phyloP scores from a whole-genome alignment of 345 rosid genomes.

The Citrus mangshanensis region DNA sequence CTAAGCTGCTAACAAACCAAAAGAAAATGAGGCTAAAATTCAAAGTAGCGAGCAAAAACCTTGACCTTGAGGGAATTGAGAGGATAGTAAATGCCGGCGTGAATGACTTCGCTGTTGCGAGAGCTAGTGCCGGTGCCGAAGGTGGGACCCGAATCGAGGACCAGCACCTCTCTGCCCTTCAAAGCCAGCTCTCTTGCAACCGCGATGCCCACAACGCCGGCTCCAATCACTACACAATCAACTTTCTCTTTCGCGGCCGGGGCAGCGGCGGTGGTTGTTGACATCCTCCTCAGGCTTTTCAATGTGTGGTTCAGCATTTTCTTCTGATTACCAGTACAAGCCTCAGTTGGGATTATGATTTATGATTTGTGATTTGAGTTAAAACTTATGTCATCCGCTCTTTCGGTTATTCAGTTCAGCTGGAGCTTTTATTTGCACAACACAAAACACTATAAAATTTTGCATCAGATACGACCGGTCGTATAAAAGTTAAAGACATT shows the following conservation, averaged over 20 bases:
- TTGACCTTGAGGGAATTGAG: constrained; percentile 65
- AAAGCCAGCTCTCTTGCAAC: constrained; percentile 65
- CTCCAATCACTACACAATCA: constrained; percentile 85
- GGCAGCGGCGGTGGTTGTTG: not conserved
- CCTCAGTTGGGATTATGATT: too few relatives aligned
- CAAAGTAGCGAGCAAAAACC: too few relatives aligned
- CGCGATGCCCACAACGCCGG: constrained; percentile 86
- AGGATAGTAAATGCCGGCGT: constrained; percentile 93
- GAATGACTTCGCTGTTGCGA: constrained; percentile 89
- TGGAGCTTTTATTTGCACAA: too few relatives aligned
- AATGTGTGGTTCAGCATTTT: constrained; percentile 11
- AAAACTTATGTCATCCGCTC: too few relatives aligned
- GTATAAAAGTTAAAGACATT: too few relatives aligned
- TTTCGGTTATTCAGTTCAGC: too few relatives aligned
- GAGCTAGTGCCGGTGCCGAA: constrained; percentile 84
- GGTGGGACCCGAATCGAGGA: constrained; percentile 74
- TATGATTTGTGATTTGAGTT: too few relatives aligned
- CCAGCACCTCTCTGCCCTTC: constrained; percentile 65
- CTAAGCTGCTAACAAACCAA: too few relatives aligned
- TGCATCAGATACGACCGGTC: too few relatives aligned
- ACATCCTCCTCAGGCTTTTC: not conserved
- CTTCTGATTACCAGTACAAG: not conserved
- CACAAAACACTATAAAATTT: too few relatives aligned
- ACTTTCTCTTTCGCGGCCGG: constrained; percentile 58
- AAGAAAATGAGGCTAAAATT: too few relatives aligned